Conservation (phyloP, 2,329 filamentous ascomycete genomes). For the Paecilomyces formosus region DNA sequence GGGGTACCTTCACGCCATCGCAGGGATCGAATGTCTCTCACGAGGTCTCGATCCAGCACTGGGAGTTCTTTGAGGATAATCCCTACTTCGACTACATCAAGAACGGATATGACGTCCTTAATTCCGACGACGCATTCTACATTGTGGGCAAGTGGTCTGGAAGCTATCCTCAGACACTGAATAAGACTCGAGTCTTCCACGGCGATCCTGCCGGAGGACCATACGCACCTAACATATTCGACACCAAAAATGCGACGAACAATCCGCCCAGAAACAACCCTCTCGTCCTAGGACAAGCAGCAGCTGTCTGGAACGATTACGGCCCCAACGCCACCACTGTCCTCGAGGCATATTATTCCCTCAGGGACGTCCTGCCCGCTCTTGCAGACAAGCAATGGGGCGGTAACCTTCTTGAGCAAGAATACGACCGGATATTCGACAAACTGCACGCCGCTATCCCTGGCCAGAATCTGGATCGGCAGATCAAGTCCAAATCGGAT, state of each 20-base stretch:
- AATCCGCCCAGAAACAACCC: constrained; percentile 37
- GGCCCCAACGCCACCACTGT: constrained; percentile 43
- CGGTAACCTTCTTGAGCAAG: constrained; percentile 35
- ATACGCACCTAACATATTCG: constrained; percentile 44
- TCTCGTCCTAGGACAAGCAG: constrained; percentile 39
- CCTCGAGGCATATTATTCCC: constrained; percentile 44
- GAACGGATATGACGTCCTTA: constrained; percentile 45
- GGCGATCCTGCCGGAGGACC: constrained; percentile 35
- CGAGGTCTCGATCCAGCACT: constrained; percentile 46
- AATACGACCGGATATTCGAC: constrained; percentile 35
- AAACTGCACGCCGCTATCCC: constrained; percentile 35
- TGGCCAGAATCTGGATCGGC: constrained; percentile 42
- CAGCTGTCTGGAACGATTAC: constrained; percentile 47
- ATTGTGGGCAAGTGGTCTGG: constrained; percentile 42
- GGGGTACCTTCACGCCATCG: constrained; percentile 46
- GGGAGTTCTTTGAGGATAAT: constrained; percentile 45
- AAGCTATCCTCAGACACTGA: constrained; percentile 36
- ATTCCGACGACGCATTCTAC: constrained; percentile 47
- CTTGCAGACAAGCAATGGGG: constrained; percentile 50
- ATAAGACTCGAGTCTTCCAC: constrained; percentile 40
- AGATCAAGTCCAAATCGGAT: constrained; percentile 30
- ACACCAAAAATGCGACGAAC: constrained; percentile 38
- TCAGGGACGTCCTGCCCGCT: constrained; percentile 40
- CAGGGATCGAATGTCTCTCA: constrained; percentile 33
- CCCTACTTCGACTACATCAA: constrained; percentile 42